Evolutionary conservation across 2,329 filamentous ascomycete genomes (phyloP).

Genomic region (Plenodomus biglobosus): DNA sequence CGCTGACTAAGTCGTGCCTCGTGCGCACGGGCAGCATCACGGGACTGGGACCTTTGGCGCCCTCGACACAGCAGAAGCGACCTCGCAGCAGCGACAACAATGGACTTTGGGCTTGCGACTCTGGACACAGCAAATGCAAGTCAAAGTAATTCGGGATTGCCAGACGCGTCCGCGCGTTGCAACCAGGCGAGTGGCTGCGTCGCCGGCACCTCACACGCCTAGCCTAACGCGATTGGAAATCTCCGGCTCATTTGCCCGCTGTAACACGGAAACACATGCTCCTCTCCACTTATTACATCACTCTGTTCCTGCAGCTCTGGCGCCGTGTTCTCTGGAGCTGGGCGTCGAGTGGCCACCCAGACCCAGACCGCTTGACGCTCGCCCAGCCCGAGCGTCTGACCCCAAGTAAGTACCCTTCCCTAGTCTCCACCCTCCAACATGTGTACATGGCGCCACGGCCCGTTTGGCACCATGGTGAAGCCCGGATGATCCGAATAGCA

Average conservation of each 20-base stretch:
- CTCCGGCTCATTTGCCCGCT: constrained; percentile 38
- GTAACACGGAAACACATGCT: constrained; percentile 41
- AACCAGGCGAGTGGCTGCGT: constrained; percentile 42
- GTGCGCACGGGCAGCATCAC: constrained; percentile 9
- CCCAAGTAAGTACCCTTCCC: not conserved
- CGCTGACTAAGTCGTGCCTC: constrained; percentile 5
- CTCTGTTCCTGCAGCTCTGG: constrained; percentile 24
- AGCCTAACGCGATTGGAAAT: constrained; percentile 38
- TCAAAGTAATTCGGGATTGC: not conserved
- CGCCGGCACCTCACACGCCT: constrained; percentile 39
- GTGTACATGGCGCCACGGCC: not conserved
- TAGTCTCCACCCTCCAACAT: constrained; percentile 3
- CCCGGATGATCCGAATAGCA: not conserved
- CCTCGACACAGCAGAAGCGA: constrained; percentile 5
- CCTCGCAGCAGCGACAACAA: not conserved
- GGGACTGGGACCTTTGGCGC: constrained; percentile 6
- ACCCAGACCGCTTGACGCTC: constrained; percentile 22
- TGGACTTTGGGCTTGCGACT: not conserved
- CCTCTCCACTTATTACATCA: constrained; percentile 46
- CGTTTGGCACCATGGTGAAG: not conserved
- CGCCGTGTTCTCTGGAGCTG: constrained; percentile 29
- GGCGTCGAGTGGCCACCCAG: constrained; percentile 12
- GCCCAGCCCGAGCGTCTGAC: constrained; percentile 19
- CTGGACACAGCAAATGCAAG: constrained; percentile 4
- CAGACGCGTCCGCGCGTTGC: constrained; percentile 29